A percentile compares a stretch with the other conserved stretches of the same genome.
Evolutionary conservation across 306 rosid species (phyloP).

Genomic region (Vicia sativa): DNA sequence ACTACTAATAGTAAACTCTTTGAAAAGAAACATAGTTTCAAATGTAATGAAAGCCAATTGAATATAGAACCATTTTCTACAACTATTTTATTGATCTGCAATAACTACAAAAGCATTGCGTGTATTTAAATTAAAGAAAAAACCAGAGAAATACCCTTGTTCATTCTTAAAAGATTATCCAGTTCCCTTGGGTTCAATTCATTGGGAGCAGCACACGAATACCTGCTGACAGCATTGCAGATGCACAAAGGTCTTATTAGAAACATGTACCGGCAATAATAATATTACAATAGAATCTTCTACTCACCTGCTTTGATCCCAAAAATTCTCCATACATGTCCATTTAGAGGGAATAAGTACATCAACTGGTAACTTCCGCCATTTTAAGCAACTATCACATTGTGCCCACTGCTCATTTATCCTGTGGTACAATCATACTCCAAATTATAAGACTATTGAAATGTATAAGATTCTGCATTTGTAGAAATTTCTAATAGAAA

Average conservation of each 20-base stretch:
- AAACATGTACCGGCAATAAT: conserved; percentile 29
- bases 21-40: conserved; percentile 24
- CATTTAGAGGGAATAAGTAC: conserved; percentile 84
- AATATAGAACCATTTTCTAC: conserved; percentile 29
- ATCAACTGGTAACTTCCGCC: conserved; percentile 90
- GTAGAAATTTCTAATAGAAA: conserved; percentile 18
- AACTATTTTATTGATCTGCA: conserved; percentile 17
- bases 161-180: conserved; percentile 79
- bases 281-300: conserved; percentile 18
- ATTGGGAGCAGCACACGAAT: conserved; percentile 80
- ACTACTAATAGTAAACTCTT: conserved; percentile 20
- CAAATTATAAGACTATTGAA: conserved; percentile 38
- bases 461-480: conserved; percentile 17
- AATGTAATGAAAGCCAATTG: conserved; percentile 17
- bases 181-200: conserved; percentile 82
- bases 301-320: conserved; percentile 87
- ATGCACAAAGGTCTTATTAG: conserved; percentile 34
- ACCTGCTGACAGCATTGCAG: conserved; percentile 55
- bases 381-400: conserved; percentile 91
- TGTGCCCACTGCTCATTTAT: conserved; percentile 94
- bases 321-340: conserved; percentile 77
- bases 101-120: conserved; percentile 2
- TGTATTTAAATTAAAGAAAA: conserved; percentile 22
- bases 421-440: conserved; percentile 55
- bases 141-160: conserved; percentile 62